phyloP scores from a whole-genome alignment of 1,139 yeast species.

The Geotrichum carabidarum region DNA sequence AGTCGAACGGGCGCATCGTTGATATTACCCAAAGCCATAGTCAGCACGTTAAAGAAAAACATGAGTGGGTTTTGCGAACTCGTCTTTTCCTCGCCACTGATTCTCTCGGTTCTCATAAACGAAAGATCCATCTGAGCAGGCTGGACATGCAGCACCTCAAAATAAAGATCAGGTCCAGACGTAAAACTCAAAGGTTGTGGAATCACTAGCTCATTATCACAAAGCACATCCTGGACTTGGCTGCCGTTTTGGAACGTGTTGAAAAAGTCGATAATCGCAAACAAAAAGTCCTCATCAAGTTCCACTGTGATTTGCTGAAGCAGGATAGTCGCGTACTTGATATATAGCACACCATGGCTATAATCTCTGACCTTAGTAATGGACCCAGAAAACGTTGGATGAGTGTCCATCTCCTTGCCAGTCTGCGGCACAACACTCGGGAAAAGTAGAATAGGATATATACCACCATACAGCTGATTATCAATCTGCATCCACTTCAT shows the following conservation, averaged over 20 bases:
- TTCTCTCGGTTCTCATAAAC: constrained; percentile 83
- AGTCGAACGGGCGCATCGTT: constrained; percentile 93
- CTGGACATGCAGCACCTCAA: constrained; percentile 88
- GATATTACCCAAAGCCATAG: constrained; percentile 96
- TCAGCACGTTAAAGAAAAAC: constrained; percentile 74
- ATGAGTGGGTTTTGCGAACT: constrained; percentile 51
- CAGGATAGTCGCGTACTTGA: constrained; percentile 84
- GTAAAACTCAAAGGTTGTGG: constrained; percentile 67
- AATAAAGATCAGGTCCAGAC: constrained; percentile 70
- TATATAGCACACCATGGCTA: constrained; percentile 80
- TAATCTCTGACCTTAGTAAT: constrained; percentile 81
- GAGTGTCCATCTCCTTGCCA: constrained; percentile 75
- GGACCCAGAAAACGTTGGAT: constrained; percentile 86
- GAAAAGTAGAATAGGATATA: constrained; percentile 82
- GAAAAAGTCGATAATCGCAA: constrained; percentile 74
- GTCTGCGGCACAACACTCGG: constrained; percentile 89
- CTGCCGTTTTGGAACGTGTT: constrained; percentile 43
- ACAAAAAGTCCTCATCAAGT: constrained; percentile 87
- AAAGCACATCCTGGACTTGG: constrained; percentile 51
- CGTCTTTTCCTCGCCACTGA: constrained; percentile 56
- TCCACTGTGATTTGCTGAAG: constrained; percentile 90
- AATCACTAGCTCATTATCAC: constrained; percentile 57
- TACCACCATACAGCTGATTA: constrained; percentile 83
- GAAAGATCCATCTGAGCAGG: constrained; percentile 86
- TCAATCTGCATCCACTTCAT: constrained; percentile 94